phyloP scores from a whole-genome alignment of 2,329 filamentous ascomycete species.

The Sarocladium oryzae region DNA sequence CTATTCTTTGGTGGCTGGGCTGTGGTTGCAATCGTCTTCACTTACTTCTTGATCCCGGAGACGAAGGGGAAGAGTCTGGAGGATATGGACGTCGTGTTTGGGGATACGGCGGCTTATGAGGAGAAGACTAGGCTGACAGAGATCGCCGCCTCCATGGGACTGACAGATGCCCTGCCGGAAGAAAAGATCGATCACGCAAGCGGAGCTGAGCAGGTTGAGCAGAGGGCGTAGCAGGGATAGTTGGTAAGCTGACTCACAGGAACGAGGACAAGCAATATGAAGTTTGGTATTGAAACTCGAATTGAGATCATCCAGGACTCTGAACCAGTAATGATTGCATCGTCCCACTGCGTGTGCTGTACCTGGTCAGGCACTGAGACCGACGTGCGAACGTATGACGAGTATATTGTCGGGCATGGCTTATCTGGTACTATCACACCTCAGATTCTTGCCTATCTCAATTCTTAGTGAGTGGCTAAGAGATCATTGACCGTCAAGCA shows the following conservation, averaged over 20 bases:
- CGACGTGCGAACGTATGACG: too few relatives aligned
- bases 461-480: neutral
- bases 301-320: too few relatives aligned
- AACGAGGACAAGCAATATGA: too few relatives aligned
- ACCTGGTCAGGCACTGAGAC: too few relatives aligned
- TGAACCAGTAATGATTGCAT: too few relatives aligned
- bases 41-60: conserved; percentile 51
- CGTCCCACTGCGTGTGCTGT: too few relatives aligned
- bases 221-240: neutral
- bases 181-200: conserved; percentile 15
- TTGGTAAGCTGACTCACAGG: neutral
- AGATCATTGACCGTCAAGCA: neutral
- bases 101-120: conserved; percentile 29
- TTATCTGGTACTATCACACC: too few relatives aligned
- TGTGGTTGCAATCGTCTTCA: conserved; percentile 41
- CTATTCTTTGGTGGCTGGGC: conserved; percentile 55
- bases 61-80: conserved; percentile 49
- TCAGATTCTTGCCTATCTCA: too few relatives aligned
- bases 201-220: conserved; percentile 6
- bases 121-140: conserved; percentile 23
- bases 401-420: too few relatives aligned
- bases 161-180: conserved; percentile 16
- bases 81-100: conserved; percentile 47
- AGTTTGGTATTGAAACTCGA: too few relatives aligned
- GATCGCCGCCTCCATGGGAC: conserved; percentile 20